A percentile compares a stretch with the other conserved stretches of the same genome.
These are phyloP conservation scores for Podaxis rugospora DNA, from an alignment of 768 basidiomycete genomes.

Conservation along the genomic window DNA sequence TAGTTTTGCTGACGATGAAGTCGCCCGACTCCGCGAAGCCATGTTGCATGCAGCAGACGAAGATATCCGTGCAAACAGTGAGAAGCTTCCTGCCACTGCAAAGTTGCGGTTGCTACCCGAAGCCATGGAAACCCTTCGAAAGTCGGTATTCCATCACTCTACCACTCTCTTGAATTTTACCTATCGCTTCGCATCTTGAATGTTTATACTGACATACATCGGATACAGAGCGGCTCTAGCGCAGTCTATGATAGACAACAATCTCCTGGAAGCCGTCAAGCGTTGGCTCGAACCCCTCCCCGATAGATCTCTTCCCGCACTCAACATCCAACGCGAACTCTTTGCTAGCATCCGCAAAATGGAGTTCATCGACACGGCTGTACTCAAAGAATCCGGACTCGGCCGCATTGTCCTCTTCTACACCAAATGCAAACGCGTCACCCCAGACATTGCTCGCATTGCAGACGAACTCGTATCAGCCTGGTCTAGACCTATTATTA, in stretches of 20 bases:
- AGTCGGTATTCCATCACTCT: constrained; percentile 40
- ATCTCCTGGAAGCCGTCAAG: constrained; percentile 84
- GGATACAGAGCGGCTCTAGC: constrained; percentile 75
- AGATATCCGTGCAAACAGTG: constrained; percentile 75
- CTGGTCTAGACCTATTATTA: constrained; percentile 92
- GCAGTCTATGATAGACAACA: constrained; percentile 93
- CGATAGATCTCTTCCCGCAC: constrained; percentile 86
- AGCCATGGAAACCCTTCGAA: constrained; percentile 90
- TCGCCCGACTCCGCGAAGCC: constrained; percentile 78
- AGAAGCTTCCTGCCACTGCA: constrained; percentile 74
- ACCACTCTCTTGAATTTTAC: not conserved
- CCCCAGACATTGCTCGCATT: constrained; percentile 71
- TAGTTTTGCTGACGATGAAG: constrained; percentile 85
- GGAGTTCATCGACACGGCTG: constrained; percentile 86
- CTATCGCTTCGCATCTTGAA: constrained; percentile 9
- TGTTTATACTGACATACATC: constrained; percentile 7
- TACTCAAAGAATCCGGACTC: constrained; percentile 87
- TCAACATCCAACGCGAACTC: constrained; percentile 93
- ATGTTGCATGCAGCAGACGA: constrained; percentile 87
- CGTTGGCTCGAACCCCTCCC: constrained; percentile 94
- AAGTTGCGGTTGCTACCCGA: constrained; percentile 85
- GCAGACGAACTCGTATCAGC: constrained; percentile 80
- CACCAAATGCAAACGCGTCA: constrained; percentile 90
- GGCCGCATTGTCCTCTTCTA: constrained; percentile 93
- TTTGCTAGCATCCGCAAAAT: constrained; percentile 82